A percentile compares a stretch with the other conserved stretches of the same genome.
Evolutionary conservation across 768 basidiomycete species (phyloP).

Genomic region (Termitomyces sp.): DNA sequence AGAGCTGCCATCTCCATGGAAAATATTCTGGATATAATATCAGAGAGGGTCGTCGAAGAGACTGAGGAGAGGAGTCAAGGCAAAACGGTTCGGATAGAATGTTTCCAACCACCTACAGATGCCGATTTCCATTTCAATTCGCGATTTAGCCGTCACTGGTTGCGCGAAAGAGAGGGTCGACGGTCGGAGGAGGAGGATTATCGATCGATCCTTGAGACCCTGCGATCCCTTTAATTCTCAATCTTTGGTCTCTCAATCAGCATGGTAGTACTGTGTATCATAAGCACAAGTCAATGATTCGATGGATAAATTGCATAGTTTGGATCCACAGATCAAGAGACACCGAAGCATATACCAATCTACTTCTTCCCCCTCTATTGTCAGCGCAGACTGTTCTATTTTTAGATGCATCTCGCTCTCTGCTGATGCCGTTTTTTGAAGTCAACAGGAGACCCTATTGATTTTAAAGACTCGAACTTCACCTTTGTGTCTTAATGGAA

Average conservation of each 20-base stretch:
- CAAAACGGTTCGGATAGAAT: conserved; percentile 12
- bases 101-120: conserved; percentile 9
- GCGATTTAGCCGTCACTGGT: conserved; percentile 28
- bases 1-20: not conserved
- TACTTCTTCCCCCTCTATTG: not conserved
- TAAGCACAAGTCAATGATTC: not conserved
- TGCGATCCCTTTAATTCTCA: conserved; percentile 24
- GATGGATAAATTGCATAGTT: not conserved
- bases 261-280: not conserved
- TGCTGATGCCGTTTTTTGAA: no score
- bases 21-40: not conserved
- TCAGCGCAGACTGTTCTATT: not conserved
- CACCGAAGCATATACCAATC: not conserved
- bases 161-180: conserved; percentile 30
- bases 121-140: conserved; percentile 23
- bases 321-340: no score
- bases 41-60: conserved; percentile 6
- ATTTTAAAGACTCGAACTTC: no score
- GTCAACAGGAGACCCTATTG: no score
- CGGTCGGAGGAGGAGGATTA: conserved; percentile 32
- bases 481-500: no score
- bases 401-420: not conserved
- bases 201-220: conserved; percentile 23
- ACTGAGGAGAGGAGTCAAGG: conserved; percentile 13
- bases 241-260: no score